Base-by-base conservation (phyloP, 768 basidiomycete species). In the Boletus rubroflammeus region DNA sequence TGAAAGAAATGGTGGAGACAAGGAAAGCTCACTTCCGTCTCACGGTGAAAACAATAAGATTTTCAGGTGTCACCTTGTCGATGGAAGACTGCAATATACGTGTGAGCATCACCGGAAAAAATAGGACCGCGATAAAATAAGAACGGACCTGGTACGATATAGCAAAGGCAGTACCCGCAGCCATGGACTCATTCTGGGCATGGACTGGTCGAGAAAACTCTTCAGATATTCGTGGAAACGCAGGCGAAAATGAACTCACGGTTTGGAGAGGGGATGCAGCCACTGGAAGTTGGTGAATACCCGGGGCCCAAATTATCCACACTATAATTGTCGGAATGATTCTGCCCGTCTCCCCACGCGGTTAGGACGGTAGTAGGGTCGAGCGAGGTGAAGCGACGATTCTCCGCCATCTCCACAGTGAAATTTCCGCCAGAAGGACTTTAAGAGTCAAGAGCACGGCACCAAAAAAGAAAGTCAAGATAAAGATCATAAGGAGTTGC, bases 111-210 rank as follows among this genome's bases (percentile, higher is more conserved):
- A 32, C n/a, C 3, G 3, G 17, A 42, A 26, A 26, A 26, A 4
- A 35, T 2, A 17, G 3, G 10, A 5, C 7, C 2, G 2, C 5
- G 14, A 21, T 10, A 17, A 35, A 36, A 47, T 5, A 15, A 28
- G 15, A 23, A 59, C 59, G n/a, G 31, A 63, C 62, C 14, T 47
- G 14, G 28, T 65, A 62, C 0, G 63, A 3, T 36, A 63, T 58
- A 5, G 28, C 56, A 3, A 53, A 13, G 3, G 49, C 28, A 17
- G 54, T 55, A 17, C 62, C 62, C 1, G 54, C 44, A 31, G 56
- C 47, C 46, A 11, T 31, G n/a, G 50, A 13, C 21, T 50, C 0
- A 28, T 65, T 62, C 34, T 34, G 5, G n/a, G 60, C 17, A 46
- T 63, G 62, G 1, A 63, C 62, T 63, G 13, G 4, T 34, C 17